phyloP scores from a whole-genome alignment of 192 early-diverging fungal species.

The Pilobolus umbonatus region DNA sequence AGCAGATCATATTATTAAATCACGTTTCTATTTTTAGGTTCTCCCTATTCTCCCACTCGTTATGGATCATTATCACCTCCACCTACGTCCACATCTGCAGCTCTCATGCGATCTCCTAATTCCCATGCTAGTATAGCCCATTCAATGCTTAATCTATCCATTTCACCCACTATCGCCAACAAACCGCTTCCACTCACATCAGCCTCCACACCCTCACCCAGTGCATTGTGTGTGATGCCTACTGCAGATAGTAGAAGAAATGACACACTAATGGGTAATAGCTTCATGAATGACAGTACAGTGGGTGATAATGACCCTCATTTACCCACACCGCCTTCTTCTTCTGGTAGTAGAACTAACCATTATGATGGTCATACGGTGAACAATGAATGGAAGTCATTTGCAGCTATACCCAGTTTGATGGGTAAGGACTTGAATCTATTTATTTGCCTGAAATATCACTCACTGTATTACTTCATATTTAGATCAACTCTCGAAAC shows the following conservation, averaged over 20 bases:
- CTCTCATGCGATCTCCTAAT: slow-evolving; percentile 14
- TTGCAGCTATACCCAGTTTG: slow-evolving; percentile 28
- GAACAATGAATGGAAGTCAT: slow-evolving; percentile 20
- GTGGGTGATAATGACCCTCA: too few relatives aligned
- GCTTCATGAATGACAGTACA: too few relatives aligned
- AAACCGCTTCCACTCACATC: not conserved
- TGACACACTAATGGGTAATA: too few relatives aligned
- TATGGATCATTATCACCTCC: slow-evolving; percentile 17
- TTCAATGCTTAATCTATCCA: slow-evolving; percentile 25
- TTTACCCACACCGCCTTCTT: slow-evolving; percentile 9
- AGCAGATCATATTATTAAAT: not conserved
- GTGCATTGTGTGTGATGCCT: too few relatives aligned
- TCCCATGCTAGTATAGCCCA: slow-evolving; percentile 20
- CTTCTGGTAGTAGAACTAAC: not conserved
- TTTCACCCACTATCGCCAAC: slow-evolving; percentile 16
- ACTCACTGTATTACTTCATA: not conserved
- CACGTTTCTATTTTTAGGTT: not conserved
- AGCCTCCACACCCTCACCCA: slow-evolving; percentile 16
- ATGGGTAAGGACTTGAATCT: slow-evolving; percentile 24
- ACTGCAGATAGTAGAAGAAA: too few relatives aligned
- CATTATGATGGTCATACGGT: not conserved
- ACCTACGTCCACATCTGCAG: slow-evolving; percentile 10
- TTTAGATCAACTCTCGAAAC: slow-evolving; percentile 35
- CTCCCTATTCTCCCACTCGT: slow-evolving; percentile 7
- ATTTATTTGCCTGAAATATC: not conserved